Evolutionary conservation across 2,329 filamentous ascomycete species (phyloP), one percentile per base, ranked within the genome.

Genomic region (Metarhizium anisopliae): DNA sequence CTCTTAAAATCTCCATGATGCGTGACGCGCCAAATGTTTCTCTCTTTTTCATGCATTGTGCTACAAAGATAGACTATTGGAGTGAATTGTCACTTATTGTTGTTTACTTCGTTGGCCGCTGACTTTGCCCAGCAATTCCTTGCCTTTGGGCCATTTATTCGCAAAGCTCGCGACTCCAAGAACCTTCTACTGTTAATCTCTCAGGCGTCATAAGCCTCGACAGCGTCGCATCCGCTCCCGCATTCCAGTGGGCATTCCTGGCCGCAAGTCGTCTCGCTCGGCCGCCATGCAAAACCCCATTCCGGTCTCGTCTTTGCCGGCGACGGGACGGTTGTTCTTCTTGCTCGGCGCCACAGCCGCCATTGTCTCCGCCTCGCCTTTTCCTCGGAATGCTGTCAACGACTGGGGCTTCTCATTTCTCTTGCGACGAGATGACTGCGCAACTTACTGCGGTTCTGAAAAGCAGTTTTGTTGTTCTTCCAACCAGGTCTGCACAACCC

Each of bases 401-500:
- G 75, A 76, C 63, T 56, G 61, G 35, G 79, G 78, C 61, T 76
- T 73, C 62, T 76, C 76, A 55, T 82, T 73, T 59, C 74, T 83
- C 45, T 71, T 76, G 70, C 70, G 68, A 20, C 74, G 79, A 59
- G 68, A 66, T 55, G 68, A 66, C 55, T 84, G 81, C 70, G 72
- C 68, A 50, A 66, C 74, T 40, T 77, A 77, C 68, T 85, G 82
- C 68, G 82, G 82, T 58, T 67, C 70, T 53, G 69, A 80, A 54
- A 77, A 77, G 62, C 74, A 80, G 65, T 77, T 77, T 67, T 85
- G 82, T 70, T 85, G 82, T 63, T 67, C 66, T 25, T 61, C 68
- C 54, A 72, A 71, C 54, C 68, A 81, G 63, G 63, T 69, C 36
- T 85, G 82, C 72, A 77, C 74, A 56, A 84, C 81, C 6, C 56